These are phyloP conservation scores for Blumeria graminis DNA, from an alignment of 2,329 filamentous ascomycete genomes.

Conservation along the genomic window DNA sequence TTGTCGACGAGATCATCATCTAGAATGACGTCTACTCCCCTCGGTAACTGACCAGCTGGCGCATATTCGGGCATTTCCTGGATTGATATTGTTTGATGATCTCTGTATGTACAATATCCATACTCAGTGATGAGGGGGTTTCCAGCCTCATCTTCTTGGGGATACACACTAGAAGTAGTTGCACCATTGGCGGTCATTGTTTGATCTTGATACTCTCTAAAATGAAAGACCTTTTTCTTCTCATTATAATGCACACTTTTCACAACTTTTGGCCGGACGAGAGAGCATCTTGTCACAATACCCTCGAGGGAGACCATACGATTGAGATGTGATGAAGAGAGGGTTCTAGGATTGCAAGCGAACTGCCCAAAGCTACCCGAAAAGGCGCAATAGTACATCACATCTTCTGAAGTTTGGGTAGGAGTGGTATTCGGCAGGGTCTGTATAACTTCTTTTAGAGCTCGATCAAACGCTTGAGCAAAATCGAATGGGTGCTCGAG, in stretches of 20 bases:
- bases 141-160: conserved; percentile 76
- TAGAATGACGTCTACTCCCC: conserved; percentile 85
- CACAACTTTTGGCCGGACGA: conserved; percentile 91
- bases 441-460: conserved; percentile 69
- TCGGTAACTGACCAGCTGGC: conserved; percentile 80
- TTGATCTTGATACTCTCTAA: conserved; percentile 80
- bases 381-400: conserved; percentile 90
- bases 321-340: conserved; percentile 76
- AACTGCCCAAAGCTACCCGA: conserved; percentile 88
- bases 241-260: conserved; percentile 97
- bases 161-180: conserved; percentile 78
- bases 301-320: conserved; percentile 94
- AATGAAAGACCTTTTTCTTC: conserved; percentile 62
- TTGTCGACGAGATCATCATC: conserved; percentile 91
- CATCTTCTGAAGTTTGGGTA: conserved; percentile 53
- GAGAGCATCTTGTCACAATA: conserved; percentile 86
- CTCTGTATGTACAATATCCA: conserved; percentile 81
- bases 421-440: conserved; percentile 53
- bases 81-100: conserved; percentile 93
- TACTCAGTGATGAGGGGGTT: conserved; percentile 90
- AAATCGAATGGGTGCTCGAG: conserved; percentile 76
- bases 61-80: conserved; percentile 98
- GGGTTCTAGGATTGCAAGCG: conserved; percentile 77
- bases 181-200: conserved; percentile 81
- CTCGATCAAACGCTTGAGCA: conserved; percentile 66